Evolutionary conservation across 208 protist genomes (phyloP).

Genomic region (Trypanosoma melophagium): DNA sequence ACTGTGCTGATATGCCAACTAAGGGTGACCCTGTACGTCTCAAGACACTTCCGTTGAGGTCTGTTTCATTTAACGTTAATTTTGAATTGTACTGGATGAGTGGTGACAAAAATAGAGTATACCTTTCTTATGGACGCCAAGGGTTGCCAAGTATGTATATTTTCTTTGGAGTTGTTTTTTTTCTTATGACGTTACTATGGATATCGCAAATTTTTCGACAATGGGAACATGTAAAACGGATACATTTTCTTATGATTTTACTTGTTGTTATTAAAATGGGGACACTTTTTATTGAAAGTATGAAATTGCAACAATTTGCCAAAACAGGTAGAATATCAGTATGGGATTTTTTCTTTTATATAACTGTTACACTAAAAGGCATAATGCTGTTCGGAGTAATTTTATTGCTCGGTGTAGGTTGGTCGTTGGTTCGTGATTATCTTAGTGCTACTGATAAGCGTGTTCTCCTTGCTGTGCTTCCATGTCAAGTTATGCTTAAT

Average conservation of each 20-base stretch:
- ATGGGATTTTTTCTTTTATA: conserved; percentile 59
- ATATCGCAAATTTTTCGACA: conserved; percentile 11
- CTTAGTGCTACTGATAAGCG: conserved; percentile 61
- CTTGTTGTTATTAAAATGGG: conserved; percentile 41
- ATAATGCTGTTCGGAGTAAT: conserved; percentile 63
- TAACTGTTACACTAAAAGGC: conserved; percentile 61
- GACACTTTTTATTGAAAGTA: conserved; percentile 45
- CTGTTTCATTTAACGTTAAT: conserved; percentile 29
- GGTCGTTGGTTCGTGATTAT: conserved; percentile 74
- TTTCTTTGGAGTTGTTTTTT: conserved; percentile 27
- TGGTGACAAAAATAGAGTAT: not conserved
- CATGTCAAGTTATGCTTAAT: conserved; percentile 75
- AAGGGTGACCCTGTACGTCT: not conserved
- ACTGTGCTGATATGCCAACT: conserved; percentile 28
- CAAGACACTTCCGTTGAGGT: not conserved
- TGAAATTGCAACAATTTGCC: conserved; percentile 44
- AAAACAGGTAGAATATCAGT: conserved; percentile 33
- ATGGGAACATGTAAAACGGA: conserved; percentile 19
- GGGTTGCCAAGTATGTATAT: conserved; percentile 20
- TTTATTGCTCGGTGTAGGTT: conserved; percentile 67
- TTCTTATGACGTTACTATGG: conserved; percentile 22
- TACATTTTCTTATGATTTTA: conserved; percentile 34
- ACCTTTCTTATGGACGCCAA: conserved; percentile 20
- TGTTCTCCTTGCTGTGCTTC: conserved; percentile 67
- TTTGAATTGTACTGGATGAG: conserved; percentile 15